Conservation (phyloP, 768 basidiomycete species). For the Mycena alexandri region DNA sequence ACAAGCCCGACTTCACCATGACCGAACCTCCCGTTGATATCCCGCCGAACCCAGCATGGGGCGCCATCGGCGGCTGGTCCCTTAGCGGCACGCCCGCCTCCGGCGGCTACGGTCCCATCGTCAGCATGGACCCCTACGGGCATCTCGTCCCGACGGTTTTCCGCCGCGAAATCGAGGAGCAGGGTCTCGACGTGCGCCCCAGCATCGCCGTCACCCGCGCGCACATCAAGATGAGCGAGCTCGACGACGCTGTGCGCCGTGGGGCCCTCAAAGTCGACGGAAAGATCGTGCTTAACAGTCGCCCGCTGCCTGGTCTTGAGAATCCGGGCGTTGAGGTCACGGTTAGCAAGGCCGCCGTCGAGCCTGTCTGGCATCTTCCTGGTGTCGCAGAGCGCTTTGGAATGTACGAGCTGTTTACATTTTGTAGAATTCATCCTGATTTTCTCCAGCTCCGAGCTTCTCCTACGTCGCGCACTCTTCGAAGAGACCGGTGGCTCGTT, state of each 20-base stretch:
- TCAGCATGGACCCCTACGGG: conserved; percentile 94
- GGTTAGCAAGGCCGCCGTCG: conserved; percentile 94
- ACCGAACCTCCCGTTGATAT: conserved; percentile 90
- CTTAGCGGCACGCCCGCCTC: conserved; percentile 57
- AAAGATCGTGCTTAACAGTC: conserved; percentile 80
- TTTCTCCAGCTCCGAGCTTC: conserved; percentile 74
- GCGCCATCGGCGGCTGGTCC: conserved; percentile 31
- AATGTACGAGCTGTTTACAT: conserved; percentile 67
- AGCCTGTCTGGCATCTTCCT: conserved; percentile 96
- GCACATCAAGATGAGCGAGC: conserved; percentile 94
- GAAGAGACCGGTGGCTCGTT: conserved; percentile 98
- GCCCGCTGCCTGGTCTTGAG: conserved; percentile 72
- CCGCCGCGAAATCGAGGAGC: conserved; percentile 67
- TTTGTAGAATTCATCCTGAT: conserved; percentile 3
- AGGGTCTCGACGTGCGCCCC: conserved; percentile 87
- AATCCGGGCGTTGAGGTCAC: conserved; percentile 89
- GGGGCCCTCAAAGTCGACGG: conserved; percentile 86
- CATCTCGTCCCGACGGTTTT: conserved; percentile 86
- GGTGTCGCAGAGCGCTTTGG: conserved; percentile 95
- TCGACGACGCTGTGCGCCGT: conserved; percentile 83
- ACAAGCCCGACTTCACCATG: conserved; percentile 85
- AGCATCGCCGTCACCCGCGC: conserved; percentile 95
- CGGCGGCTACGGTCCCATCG: conserved; percentile 60
- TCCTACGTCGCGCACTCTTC: conserved; percentile 91
- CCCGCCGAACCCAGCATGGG: conserved; percentile 83